Base-by-base conservation (phyloP, 176 grass and related monocot species). In the Avena atlantica region DNA sequence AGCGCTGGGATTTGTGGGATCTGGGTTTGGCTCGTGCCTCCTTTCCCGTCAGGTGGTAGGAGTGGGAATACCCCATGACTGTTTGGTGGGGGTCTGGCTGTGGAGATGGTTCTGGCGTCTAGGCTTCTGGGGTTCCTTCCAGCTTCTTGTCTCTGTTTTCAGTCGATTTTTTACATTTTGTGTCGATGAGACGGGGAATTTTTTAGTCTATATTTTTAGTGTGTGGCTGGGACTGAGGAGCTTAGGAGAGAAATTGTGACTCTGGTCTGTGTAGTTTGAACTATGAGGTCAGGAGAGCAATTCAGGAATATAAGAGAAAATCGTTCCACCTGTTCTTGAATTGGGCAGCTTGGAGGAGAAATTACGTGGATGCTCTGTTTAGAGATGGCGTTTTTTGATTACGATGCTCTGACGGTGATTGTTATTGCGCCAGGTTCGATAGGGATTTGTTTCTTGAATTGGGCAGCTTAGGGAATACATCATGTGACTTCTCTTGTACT, bases 1-100 rank as follows among this genome's bases (percentile, higher is more conserved):
- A 73, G 60, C 21, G 5, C 9, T 62, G 37, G 4, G 57, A 21
- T 24, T 81, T 81, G 15, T 49, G 44, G 78, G 78, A 81, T 81
- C 59, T 49, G 15, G 53, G 60, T 29, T 49, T 63, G 23, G 44
- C 60, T 9, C 9, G 44, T 49, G 42, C 14, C 20, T 81, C 37
- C 17, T 20, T 37, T 79, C n/a, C 34, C 57, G 40, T 80, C n/a
- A 14, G 37, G 76, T 60, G 29, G 57, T 47, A 20, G 55, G 53
- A 61, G 19, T n/a, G 70, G 70, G 20, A 73, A 48, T 73, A 61
- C 14, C 12, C 3, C 34, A 15, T 34, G 76, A 42, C 6, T 55
- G 56, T 15, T 53, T 34, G 24, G 31, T 78, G 76, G 9, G 16
- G 29, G 25, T 56, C n/a, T 79, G 12, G 34, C 56, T 45, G n/a